phyloP scores from a whole-genome alignment of 75 land plant genomes.

The Cunninghamia lanceolata region DNA sequence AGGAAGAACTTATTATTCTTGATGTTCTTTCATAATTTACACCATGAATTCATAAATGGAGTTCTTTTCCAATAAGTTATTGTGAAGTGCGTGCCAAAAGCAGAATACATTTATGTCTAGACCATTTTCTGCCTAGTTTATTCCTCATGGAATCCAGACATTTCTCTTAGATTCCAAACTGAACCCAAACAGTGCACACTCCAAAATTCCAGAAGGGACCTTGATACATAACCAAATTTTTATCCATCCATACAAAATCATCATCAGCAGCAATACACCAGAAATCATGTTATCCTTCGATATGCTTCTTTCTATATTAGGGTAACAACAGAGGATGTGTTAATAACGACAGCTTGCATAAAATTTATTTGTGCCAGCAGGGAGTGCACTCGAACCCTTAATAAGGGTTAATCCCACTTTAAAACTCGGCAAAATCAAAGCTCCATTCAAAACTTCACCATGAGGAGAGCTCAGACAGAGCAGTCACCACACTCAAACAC shows the following conservation, averaged over 20 bases:
- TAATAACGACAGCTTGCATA: background rate
- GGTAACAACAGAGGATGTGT: background rate
- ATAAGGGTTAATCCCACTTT: no score
- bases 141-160: background rate
- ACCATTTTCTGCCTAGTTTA: background rate
- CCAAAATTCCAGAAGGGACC: background rate
- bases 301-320: background rate
- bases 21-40: background rate
- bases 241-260: background rate
- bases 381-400: background rate
- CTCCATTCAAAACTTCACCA: no score
- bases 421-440: no score
- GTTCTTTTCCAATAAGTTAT: background rate
- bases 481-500: no score
- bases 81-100: background rate
- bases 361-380: background rate
- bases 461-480: no score
- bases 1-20: background rate
- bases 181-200: background rate
- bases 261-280: background rate
- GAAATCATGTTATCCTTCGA: background rate
- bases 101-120: background rate
- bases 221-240: background rate
- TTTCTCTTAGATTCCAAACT: background rate
- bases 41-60: background rate